phyloP scores from a whole-genome alignment of 1,284 basidiomycete genomes.

The Cryptococcus amylolentus region DNA sequence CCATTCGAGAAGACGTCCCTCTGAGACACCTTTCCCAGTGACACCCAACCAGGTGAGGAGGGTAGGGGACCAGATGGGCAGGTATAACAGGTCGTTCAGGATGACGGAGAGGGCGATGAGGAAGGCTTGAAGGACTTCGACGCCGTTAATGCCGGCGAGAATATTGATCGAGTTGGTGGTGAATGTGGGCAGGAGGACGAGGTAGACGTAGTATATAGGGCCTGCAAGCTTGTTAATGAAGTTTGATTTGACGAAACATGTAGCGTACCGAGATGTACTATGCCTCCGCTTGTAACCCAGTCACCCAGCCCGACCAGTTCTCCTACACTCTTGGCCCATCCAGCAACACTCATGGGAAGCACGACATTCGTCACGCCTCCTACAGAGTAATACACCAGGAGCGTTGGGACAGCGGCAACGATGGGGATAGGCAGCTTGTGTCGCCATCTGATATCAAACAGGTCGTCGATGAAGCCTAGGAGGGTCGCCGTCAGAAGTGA shows the following conservation, averaged over 20 bases:
- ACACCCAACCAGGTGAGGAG: constrained; percentile 73
- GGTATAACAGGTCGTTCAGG: constrained; percentile 86
- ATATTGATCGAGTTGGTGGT: constrained; percentile 99
- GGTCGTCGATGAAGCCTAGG: constrained; percentile 93
- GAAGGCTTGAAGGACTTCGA: constrained; percentile 89
- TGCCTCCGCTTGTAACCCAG: constrained; percentile 53
- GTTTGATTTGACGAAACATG: not conserved
- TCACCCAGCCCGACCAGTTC: constrained; percentile 25
- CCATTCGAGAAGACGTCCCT: constrained; percentile 42
- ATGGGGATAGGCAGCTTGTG: constrained; percentile 97
- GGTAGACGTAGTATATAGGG: constrained; percentile 93
- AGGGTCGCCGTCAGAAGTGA: constrained; percentile 88
- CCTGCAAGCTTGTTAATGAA: constrained; percentile 54
- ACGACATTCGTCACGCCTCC: constrained; percentile 91
- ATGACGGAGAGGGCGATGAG: constrained; percentile 88
- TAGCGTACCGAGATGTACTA: constrained; percentile 79
- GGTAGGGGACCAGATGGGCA: constrained; percentile 62
- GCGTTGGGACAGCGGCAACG: constrained; percentile 87
- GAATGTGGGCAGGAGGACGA: constrained; percentile 93
- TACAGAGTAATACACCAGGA: constrained; percentile 95
- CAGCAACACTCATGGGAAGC: constrained; percentile 74
- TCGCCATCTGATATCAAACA: constrained; percentile 98
- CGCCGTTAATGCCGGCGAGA: constrained; percentile 94
- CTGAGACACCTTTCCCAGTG: constrained; percentile 45
- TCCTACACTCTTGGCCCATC: constrained; percentile 52